Percentiles rank a stretch among this genome's conserved stretches.
phyloP scores from a whole-genome alignment of 768 basidiomycete species.

The Kwoniella sp. region DNA sequence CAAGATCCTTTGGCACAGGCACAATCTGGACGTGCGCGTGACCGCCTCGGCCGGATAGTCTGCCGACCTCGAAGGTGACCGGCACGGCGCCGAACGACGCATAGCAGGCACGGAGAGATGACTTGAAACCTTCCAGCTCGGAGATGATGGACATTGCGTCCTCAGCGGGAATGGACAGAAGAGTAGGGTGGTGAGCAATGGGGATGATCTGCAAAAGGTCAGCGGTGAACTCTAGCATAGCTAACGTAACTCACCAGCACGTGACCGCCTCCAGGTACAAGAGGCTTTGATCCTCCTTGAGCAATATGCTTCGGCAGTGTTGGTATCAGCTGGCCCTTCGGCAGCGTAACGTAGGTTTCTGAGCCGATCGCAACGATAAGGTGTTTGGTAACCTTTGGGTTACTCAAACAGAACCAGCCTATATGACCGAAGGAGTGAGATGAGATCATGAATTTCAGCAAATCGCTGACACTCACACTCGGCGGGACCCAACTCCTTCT shows the following conservation, averaged over 20 bases:
- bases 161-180: slow-evolving; percentile 72
- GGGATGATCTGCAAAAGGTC: slow-evolving; percentile 53
- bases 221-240: neutral
- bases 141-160: slow-evolving; percentile 67
- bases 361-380: slow-evolving; percentile 88
- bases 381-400: slow-evolving; percentile 90
- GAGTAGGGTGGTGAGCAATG: slow-evolving; percentile 79
- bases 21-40: slow-evolving; percentile 87
- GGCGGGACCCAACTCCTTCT: slow-evolving; percentile 57
- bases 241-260: slow-evolving; percentile 65
- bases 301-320: slow-evolving; percentile 54
- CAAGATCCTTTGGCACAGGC: slow-evolving; percentile 52
- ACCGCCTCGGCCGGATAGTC: slow-evolving; percentile 76
- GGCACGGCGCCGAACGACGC: slow-evolving; percentile 64
- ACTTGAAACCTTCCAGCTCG: slow-evolving; percentile 79
- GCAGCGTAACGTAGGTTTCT: slow-evolving; percentile 92
- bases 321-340: slow-evolving; percentile 89
- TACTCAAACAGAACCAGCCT: slow-evolving; percentile 98
- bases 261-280: slow-evolving; percentile 91
- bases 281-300: slow-evolving; percentile 42
- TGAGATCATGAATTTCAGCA: neutral
- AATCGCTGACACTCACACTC: slow-evolving; percentile 60
- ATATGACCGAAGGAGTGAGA: no score
- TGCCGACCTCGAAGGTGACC: slow-evolving; percentile 82
- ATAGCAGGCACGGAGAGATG: slow-evolving; percentile 67